These are phyloP conservation scores for Scenedesmus sp. DNA, from an alignment of 163 green algal genomes.

Conservation along the genomic window DNA sequence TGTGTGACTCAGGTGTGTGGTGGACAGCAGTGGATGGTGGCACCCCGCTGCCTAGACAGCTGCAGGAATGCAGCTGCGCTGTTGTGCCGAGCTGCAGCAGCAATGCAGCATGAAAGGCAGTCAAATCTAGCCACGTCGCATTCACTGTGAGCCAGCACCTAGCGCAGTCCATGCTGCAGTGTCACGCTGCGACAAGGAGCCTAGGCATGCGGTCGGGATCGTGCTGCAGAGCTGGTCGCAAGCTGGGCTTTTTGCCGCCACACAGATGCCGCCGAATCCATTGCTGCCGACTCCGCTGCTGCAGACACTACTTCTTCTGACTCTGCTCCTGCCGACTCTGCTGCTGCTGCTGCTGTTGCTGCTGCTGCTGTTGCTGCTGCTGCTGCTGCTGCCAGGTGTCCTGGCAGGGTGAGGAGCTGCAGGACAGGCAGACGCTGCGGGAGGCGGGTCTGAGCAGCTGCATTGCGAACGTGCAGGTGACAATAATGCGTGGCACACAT, in stretches of 20 bases:
- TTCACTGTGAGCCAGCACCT: neutral
- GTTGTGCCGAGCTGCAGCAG: too few relatives aligned
- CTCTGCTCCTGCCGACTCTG: neutral
- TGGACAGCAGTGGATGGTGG: too few relatives aligned
- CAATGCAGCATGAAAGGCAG: neutral
- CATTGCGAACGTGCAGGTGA: neutral
- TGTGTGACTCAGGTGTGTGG: neutral
- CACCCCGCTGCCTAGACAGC: too few relatives aligned
- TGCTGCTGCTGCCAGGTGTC: conserved; percentile 29
- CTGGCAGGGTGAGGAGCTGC: neutral
- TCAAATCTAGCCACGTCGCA: neutral
- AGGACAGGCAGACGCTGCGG: neutral
- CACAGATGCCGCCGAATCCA: too few relatives aligned
- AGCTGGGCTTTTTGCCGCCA: too few relatives aligned
- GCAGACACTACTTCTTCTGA: neutral
- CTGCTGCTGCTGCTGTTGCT: neutral
- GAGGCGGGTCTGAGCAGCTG: neutral
- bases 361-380: conserved; percentile 15
- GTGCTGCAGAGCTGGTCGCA: too few relatives aligned
- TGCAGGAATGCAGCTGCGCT: too few relatives aligned
- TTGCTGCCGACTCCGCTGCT: too few relatives aligned
- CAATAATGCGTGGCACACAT: too few relatives aligned
- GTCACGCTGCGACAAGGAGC: neutral
- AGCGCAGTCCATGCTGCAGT: neutral
- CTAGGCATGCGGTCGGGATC: too few relatives aligned